A percentile compares a stretch with the other conserved stretches of the same genome.
Conservation (phyloP, 805 yeast species). For the Nakazawaea pomicola region DNA sequence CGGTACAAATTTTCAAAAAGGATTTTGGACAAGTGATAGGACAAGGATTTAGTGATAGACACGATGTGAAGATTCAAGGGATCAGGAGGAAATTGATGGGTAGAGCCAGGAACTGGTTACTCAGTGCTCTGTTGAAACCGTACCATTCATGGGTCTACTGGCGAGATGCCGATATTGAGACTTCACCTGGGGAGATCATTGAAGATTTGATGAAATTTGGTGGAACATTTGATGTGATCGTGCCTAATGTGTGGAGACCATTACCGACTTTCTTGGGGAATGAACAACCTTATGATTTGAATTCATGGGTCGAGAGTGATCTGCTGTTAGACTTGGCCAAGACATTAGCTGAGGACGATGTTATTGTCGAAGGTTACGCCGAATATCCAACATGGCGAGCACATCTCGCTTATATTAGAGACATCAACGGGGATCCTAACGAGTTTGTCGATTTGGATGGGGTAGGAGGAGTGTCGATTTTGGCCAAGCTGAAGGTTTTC, state of each 20-base stretch:
- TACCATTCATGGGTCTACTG: slow-evolving; percentile 90
- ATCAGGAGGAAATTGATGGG: slow-evolving; percentile 82
- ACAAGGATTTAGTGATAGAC: slow-evolving; percentile 79
- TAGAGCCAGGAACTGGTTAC: slow-evolving; percentile 80
- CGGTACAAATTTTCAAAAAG: slow-evolving; percentile 73
- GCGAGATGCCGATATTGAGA: slow-evolving; percentile 84
- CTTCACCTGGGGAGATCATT: slow-evolving; percentile 73
- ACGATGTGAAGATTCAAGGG: slow-evolving; percentile 82
- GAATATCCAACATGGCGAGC: slow-evolving; percentile 85
- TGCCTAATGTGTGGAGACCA: slow-evolving; percentile 96
- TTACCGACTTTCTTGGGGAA: slow-evolving; percentile 85
- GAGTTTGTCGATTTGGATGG: slow-evolving; percentile 75
- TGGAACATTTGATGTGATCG: slow-evolving; percentile 62
- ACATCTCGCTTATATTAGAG: slow-evolving; percentile 70
- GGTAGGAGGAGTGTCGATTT: slow-evolving; percentile 81
- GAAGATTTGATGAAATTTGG: slow-evolving; percentile 63
- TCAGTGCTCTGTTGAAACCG: slow-evolving; percentile 68
- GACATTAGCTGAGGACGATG: slow-evolving; percentile 70
- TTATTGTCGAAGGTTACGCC: slow-evolving; percentile 83
- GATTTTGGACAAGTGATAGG: slow-evolving; percentile 84
- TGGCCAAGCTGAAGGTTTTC: slow-evolving; percentile 69
- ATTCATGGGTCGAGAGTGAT: slow-evolving; percentile 91
- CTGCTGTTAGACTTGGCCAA: slow-evolving; percentile 66
- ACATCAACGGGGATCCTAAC: slow-evolving; percentile 52
- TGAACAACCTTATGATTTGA: slow-evolving; percentile 93